These are phyloP conservation scores for Parathielavia hyrcaniae DNA, from an alignment of 495 filamentous ascomycete genomes.

Conservation along the genomic window DNA sequence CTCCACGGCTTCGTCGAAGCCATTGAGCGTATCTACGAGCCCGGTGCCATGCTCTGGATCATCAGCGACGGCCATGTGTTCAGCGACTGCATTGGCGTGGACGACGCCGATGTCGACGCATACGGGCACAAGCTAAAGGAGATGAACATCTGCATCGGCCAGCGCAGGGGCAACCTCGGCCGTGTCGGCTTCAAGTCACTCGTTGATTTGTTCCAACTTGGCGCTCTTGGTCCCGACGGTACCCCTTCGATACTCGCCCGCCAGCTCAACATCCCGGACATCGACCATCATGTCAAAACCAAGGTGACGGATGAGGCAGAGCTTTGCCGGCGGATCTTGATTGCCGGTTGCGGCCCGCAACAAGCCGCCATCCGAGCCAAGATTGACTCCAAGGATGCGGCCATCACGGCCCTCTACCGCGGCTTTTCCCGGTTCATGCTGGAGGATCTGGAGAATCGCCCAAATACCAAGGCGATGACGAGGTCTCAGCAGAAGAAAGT, in stretches of 20 bases:
- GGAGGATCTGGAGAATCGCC: slow-evolving; percentile 37
- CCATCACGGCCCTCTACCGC: slow-evolving; percentile 38
- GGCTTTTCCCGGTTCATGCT: slow-evolving; percentile 45
- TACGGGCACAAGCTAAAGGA: slow-evolving; percentile 31
- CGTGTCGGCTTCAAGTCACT: slow-evolving; percentile 19
- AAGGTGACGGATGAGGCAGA: slow-evolving; percentile 32
- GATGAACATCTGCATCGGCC: slow-evolving; percentile 29
- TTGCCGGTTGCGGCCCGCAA: slow-evolving; percentile 30
- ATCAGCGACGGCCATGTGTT: slow-evolving; percentile 43
- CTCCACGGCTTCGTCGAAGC: slow-evolving; percentile 31
- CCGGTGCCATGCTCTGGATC: slow-evolving; percentile 34
- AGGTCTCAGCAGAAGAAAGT: slow-evolving; percentile 20
- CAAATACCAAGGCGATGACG: slow-evolving; percentile 21
- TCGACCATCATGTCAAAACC: slow-evolving; percentile 31
- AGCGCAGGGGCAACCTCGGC: slow-evolving; percentile 1
- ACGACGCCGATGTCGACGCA: slow-evolving; percentile 34
- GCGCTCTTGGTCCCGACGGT: neutral
- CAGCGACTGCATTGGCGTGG: slow-evolving; percentile 40
- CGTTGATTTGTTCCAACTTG: slow-evolving; percentile 20
- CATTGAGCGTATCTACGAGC: slow-evolving; percentile 30
- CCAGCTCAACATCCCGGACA: slow-evolving; percentile 18
- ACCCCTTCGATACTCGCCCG: neutral
- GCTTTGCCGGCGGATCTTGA: slow-evolving; percentile 34
- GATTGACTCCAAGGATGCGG: slow-evolving; percentile 33
- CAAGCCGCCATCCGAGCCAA: slow-evolving; percentile 25